These are phyloP conservation scores for Apiotrichum porosum DNA, from an alignment of 1,284 basidiomycete species.

Conservation along the genomic window DNA sequence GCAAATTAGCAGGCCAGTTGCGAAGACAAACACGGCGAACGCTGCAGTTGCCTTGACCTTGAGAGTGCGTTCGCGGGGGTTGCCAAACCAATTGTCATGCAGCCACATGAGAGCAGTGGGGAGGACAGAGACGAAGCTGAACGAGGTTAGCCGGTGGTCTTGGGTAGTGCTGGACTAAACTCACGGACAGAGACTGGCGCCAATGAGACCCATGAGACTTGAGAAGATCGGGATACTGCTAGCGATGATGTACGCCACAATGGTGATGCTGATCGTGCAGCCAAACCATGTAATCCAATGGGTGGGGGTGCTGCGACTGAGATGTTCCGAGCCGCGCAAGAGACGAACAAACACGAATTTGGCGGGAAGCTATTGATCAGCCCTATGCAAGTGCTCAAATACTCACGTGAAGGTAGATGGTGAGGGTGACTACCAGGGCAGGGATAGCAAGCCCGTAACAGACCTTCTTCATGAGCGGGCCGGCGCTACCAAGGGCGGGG, in stretches of 20 bases:
- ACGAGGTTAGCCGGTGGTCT: too few species aligned
- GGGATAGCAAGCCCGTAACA: conserved; percentile 38
- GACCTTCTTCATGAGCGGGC: conserved; percentile 36
- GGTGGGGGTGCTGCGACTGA: conserved; percentile 56
- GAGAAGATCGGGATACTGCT: conserved; percentile 23
- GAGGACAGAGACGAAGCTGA: conserved; percentile 9
- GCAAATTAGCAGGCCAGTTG: conserved; percentile 25
- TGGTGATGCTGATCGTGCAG: conserved; percentile 40
- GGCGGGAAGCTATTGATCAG: conserved; percentile 44
- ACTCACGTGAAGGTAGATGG: conserved; percentile 11
- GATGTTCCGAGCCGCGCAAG: conserved; percentile 56
- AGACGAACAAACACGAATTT: conserved; percentile 61
- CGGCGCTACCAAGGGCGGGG: conserved; percentile 44
- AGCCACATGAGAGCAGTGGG: conserved; percentile 31
- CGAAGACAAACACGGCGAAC: conserved; percentile 24
- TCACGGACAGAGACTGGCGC: conserved; percentile 22
- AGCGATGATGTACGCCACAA: conserved; percentile 16
- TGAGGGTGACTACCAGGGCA: conserved; percentile 26
- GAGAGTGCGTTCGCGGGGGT: not conserved
- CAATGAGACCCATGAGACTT: conserved; percentile 26
- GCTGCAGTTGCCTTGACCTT: conserved; percentile 6
- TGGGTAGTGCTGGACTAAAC: too few species aligned
- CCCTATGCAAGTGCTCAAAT: conserved; percentile 26
- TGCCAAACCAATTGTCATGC: conserved; percentile 25
- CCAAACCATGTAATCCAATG: conserved; percentile 59